Conservation (phyloP, 129 eudicot species). For the Smallanthus sonchifolius region DNA sequence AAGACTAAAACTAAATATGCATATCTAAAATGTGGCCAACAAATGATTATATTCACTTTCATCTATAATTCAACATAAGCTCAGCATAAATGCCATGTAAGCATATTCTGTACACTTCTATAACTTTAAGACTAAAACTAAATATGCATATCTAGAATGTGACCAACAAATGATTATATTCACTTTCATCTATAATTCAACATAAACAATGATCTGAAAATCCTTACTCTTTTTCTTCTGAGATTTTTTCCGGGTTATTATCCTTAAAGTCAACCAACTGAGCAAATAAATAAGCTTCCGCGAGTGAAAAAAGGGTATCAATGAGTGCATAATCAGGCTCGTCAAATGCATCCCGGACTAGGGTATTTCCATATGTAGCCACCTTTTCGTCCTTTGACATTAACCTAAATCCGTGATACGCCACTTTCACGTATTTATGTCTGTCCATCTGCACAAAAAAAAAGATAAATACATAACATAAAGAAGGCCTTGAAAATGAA, state of each 20-base stretch:
- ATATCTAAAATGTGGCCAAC: background rate
- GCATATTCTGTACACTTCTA: background rate
- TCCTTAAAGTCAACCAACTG: constrained; percentile 94
- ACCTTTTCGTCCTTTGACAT: constrained; percentile 84
- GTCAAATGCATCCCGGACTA: constrained; percentile 83
- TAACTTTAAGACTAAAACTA: background rate
- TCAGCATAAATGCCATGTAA: constrained; percentile 3
- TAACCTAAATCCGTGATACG: constrained; percentile 90
- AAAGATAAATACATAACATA: background rate
- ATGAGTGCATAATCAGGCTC: constrained; percentile 96
- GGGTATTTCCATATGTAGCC: constrained; percentile 72
- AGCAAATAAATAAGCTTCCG: constrained; percentile 96
- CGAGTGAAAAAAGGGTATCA: constrained; percentile 90
- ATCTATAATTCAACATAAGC: background rate
- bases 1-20: background rate
- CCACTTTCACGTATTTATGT: constrained; percentile 96
- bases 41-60: background rate
- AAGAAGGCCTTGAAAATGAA: background rate
- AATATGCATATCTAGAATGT: background rate
- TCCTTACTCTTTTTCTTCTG: constrained; percentile 74
- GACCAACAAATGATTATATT: background rate
- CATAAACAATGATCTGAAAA: constrained; percentile 11
- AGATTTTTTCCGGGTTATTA: constrained; percentile 74
- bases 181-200: background rate
- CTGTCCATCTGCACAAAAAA: constrained; percentile 73